Conservation (phyloP, 768 basidiomycete species). For the Pleurotus eryngii region DNA sequence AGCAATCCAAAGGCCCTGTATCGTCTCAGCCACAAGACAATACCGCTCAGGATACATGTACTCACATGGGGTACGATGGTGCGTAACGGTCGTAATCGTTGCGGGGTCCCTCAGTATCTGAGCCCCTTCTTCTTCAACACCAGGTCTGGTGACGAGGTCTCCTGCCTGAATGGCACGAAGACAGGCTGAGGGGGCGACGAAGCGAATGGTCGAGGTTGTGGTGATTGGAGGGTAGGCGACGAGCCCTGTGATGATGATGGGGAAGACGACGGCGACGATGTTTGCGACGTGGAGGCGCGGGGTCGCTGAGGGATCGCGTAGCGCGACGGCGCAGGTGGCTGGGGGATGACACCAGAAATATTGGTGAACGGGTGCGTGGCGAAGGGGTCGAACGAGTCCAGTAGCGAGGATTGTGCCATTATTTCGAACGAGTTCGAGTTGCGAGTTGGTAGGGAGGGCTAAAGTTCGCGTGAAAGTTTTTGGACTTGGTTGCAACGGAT, state of each 20-base stretch:
- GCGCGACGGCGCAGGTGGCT: slow-evolving; percentile 43
- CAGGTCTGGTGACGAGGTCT: slow-evolving; percentile 54
- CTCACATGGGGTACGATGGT: slow-evolving; percentile 3
- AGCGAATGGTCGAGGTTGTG: slow-evolving; percentile 21
- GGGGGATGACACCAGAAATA: slow-evolving; percentile 34
- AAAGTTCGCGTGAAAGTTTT: neutral
- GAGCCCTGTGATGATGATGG: slow-evolving; percentile 13
- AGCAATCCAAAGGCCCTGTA: no score
- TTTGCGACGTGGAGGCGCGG: slow-evolving; percentile 9
- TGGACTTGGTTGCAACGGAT: neutral
- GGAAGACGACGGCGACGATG: slow-evolving; percentile 17
- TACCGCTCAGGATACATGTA: no score
- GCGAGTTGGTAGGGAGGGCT: neutral
- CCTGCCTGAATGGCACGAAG: slow-evolving; percentile 51
- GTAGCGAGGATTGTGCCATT: slow-evolving; percentile 31
- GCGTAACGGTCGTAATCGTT: neutral
- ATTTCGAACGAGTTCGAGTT: neutral
- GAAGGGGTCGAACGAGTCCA: slow-evolving; percentile 54
- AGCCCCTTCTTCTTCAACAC: slow-evolving; percentile 34
- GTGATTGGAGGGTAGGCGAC: slow-evolving; percentile 18
- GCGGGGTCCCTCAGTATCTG: neutral
- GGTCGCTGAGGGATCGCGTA: slow-evolving; percentile 34
- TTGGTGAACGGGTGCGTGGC: slow-evolving; percentile 59
- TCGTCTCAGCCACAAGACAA: no score
- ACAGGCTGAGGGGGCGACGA: slow-evolving; percentile 29